Percentiles rank a stretch among this genome's conserved stretches.
These are phyloP conservation scores for Colletotrichum sp. DNA, from an alignment of 2,329 filamentous ascomycete genomes.

Conservation along the genomic window DNA sequence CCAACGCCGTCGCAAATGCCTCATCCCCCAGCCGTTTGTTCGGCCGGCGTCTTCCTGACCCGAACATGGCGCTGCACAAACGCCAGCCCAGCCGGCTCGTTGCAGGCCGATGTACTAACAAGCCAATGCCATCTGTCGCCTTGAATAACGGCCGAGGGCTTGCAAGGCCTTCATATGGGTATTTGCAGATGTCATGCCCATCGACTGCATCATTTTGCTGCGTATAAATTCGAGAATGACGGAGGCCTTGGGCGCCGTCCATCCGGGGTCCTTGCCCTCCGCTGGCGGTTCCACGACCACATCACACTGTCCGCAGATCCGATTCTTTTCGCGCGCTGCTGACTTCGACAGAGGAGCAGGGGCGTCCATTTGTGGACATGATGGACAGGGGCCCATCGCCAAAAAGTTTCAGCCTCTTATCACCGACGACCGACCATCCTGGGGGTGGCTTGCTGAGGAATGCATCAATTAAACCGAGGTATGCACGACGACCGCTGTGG, in stretches of 20 bases:
- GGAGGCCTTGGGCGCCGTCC: neutral
- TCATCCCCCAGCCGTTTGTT: neutral
- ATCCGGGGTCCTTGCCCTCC: neutral
- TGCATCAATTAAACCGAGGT: neutral
- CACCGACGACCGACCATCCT: neutral
- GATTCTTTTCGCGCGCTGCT: neutral
- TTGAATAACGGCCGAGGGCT: neutral
- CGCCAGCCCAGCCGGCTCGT: neutral
- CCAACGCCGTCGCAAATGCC: neutral
- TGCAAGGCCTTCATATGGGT: neutral
- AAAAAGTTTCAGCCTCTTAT: constrained; percentile 7
- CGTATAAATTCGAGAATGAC: neutral
- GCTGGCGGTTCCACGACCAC: neutral
- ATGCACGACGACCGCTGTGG: neutral
- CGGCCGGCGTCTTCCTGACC: neutral
- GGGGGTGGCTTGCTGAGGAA: neutral
- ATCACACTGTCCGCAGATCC: neutral
- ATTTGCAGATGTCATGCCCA: neutral
- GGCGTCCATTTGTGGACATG: neutral
- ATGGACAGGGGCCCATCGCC: constrained; percentile 1
- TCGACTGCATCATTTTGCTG: neutral
- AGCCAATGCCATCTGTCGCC: neutral
- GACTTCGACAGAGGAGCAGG: neutral
- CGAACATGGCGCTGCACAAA: neutral
- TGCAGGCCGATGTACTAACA: neutral